phyloP scores from a whole-genome alignment of 345 rosid species.

The Citrus hindsii region DNA sequence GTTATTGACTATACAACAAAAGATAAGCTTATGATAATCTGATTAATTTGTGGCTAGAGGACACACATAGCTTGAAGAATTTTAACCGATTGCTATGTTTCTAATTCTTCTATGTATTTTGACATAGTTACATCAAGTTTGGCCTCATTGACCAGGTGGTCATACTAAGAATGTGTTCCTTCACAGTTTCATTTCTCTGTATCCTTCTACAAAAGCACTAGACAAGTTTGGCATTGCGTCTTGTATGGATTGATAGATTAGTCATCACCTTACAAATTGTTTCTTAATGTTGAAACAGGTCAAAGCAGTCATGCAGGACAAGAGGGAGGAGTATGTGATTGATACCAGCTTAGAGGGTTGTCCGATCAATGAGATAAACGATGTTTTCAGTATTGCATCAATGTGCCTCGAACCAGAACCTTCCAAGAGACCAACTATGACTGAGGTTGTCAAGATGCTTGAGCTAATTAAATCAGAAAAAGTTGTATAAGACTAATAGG shows the following conservation, averaged over 20 bases:
- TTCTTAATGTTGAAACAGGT: conserved; percentile 42
- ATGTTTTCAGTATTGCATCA: conserved; percentile 53
- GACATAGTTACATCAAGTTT: background rate
- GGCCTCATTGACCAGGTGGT: background rate
- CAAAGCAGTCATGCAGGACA: conserved; percentile 61
- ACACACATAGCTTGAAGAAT: background rate
- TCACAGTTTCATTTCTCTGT: background rate
- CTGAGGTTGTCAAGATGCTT: conserved; percentile 81
- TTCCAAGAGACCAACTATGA: conserved; percentile 72
- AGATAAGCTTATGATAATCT: background rate
- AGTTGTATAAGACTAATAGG: conserved; percentile 15
- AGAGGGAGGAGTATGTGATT: conserved; percentile 57
- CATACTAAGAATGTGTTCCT: background rate
- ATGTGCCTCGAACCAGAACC: conserved; percentile 87
- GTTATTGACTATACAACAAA: background rate
- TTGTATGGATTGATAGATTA: background rate
- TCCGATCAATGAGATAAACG: conserved; percentile 54
- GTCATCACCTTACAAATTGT: background rate
- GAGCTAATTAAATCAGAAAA: conserved; percentile 43
- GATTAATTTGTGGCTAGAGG: background rate
- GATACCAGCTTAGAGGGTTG: conserved; percentile 52
- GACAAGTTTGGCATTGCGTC: background rate
- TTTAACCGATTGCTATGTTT: background rate
- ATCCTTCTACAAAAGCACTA: background rate
- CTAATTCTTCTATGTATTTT: background rate